phyloP scores from a whole-genome alignment of 805 yeast genomes.

The Zygosaccharomyces rouxii region DNA sequence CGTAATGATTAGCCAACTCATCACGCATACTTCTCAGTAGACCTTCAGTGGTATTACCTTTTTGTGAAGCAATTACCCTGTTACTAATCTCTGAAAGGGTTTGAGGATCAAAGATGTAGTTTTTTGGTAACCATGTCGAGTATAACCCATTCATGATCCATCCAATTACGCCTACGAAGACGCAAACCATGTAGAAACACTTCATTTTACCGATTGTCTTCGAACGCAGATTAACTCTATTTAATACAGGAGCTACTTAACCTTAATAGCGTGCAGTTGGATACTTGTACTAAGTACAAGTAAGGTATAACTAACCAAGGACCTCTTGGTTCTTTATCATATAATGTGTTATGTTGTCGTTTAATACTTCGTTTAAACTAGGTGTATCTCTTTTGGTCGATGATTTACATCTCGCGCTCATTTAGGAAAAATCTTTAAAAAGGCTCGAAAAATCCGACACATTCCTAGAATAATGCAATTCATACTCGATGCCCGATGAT shows the following conservation, averaged over 20 bases:
- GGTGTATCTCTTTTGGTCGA: not conserved
- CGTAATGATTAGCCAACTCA: slow-evolving; percentile 59
- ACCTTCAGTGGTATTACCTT: slow-evolving; percentile 46
- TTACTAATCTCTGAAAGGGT: slow-evolving; percentile 56
- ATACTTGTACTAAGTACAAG: too few species aligned
- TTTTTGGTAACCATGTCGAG: slow-evolving; percentile 63
- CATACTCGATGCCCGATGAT: not conserved
- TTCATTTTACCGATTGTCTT: slow-evolving; percentile 17
- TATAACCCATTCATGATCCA: slow-evolving; percentile 35
- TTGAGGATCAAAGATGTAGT: slow-evolving; percentile 66
- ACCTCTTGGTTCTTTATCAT: too few species aligned
- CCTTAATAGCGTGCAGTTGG: too few species aligned
- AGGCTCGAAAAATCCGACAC: not conserved
- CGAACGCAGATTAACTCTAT: not conserved
- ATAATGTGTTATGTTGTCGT: not conserved
- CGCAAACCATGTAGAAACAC: slow-evolving; percentile 15
- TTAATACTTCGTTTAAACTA: not conserved
- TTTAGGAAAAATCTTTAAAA: slow-evolving; percentile 2
- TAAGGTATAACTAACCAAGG: too few species aligned
- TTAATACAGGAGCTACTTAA: too few species aligned
- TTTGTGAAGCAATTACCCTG: slow-evolving; percentile 47
- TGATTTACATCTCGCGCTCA: slow-evolving; percentile 4
- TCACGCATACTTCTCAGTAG: slow-evolving; percentile 60
- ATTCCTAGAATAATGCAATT: not conserved
- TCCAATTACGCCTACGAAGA: slow-evolving; percentile 19